These are phyloP conservation scores for Pontederia paniculata DNA, from an alignment of 176 grass and related monocot species.

Conservation along the genomic window DNA sequence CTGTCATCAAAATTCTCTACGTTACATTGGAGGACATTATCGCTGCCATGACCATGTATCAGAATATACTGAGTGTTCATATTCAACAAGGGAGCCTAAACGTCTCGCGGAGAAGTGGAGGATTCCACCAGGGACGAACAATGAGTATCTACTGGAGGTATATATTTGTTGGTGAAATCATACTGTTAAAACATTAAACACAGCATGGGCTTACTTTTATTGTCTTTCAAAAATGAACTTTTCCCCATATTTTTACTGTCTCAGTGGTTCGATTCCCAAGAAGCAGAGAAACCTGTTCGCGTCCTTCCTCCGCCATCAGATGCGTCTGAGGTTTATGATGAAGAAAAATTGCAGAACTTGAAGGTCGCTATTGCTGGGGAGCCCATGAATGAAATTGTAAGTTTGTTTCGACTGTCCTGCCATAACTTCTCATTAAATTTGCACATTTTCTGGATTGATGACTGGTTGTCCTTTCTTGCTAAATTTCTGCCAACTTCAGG, in stretches of 20 bases:
- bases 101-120: conserved; percentile 69
- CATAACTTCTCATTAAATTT: not conserved
- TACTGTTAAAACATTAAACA: not conserved
- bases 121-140: conserved; percentile 49
- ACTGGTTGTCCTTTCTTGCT: not conserved
- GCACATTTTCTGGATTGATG: too few relatives aligned
- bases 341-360: conserved; percentile 62
- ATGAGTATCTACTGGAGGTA: conserved; percentile 72
- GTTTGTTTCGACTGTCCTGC: conserved; percentile 5
- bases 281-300: conserved; percentile 54
- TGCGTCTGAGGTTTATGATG: conserved; percentile 22
- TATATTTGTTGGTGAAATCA: not conserved
- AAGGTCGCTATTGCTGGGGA: conserved; percentile 60
- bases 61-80: conserved; percentile 83
- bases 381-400: conserved; percentile 47
- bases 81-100: conserved; percentile 54
- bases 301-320: conserved; percentile 67
- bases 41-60: conserved; percentile 67
- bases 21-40: conserved; percentile 62
- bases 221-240: not conserved
- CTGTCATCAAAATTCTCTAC: conserved; percentile 38
- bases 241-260: conserved; percentile 10
- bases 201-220: too few relatives aligned
- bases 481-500: conserved; percentile 25
- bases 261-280: conserved; percentile 94